These are phyloP conservation scores for Acmispon strigosus DNA, from an alignment of 306 rosid genomes.

Conservation along the genomic window DNA sequence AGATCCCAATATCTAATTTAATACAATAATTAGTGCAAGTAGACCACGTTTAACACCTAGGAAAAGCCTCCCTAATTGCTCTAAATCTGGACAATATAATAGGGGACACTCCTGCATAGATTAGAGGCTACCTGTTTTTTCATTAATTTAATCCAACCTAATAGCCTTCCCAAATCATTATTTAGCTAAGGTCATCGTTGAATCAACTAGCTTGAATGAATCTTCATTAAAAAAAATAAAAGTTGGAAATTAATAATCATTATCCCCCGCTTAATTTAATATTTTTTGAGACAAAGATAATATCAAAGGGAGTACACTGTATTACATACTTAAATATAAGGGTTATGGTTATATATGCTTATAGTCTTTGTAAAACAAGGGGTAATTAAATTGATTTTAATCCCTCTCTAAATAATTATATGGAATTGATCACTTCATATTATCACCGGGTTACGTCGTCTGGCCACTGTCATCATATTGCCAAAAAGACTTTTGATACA, in stretches of 20 bases:
- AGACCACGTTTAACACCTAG: conserved; percentile 40
- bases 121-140: not conserved
- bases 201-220: conserved; percentile 5
- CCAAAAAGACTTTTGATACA: too few species aligned
- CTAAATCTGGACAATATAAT: not conserved
- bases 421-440: too few species aligned
- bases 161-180: conserved; percentile 1
- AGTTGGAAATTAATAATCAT: not conserved
- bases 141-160: conserved; percentile 9
- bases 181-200: not conserved
- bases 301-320: too few species aligned
- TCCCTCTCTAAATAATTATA: too few species aligned
- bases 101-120: conserved; percentile 35
- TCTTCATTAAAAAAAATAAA: not conserved
- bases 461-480: too few species aligned
- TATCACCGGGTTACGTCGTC: too few species aligned
- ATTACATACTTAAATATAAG: too few species aligned
- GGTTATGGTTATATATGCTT: too few species aligned
- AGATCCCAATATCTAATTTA: not conserved
- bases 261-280: not conserved
- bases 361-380: too few species aligned
- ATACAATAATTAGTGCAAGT: conserved; percentile 16
- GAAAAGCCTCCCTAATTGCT: conserved; percentile 21
- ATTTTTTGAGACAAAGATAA: too few species aligned
- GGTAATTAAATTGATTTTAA: too few species aligned